Conservation (phyloP, 495 filamentous ascomycete species). For the Tuber microsphaerosporum region DNA sequence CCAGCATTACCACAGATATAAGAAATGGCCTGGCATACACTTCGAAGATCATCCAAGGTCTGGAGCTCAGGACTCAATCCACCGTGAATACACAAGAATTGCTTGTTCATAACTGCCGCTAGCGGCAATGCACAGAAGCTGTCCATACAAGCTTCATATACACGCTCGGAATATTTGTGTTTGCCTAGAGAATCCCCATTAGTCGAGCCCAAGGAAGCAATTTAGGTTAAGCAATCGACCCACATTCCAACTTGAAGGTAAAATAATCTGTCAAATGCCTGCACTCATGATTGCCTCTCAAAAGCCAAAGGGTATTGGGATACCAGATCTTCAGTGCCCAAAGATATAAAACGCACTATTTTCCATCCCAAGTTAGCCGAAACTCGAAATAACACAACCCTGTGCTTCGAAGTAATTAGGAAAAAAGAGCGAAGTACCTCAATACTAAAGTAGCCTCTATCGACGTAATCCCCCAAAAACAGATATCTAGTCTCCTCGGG, state of each 20-base stretch:
- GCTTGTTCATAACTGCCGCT: slow-evolving; percentile 99
- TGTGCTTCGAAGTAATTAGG: neutral
- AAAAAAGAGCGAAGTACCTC: slow-evolving; percentile 51
- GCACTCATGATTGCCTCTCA: slow-evolving; percentile 97
- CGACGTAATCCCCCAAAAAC: slow-evolving; percentile 96
- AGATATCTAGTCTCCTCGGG: slow-evolving; percentile 92
- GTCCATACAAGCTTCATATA: slow-evolving; percentile 97
- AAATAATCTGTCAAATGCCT: slow-evolving; percentile 98
- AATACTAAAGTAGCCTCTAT: slow-evolving; percentile 97
- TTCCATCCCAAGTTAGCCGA: slow-evolving; percentile 10
- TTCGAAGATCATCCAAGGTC: slow-evolving; percentile 68
- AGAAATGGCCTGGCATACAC: slow-evolving; percentile 19
- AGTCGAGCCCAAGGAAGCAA: slow-evolving; percentile 5
- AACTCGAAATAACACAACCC: neutral
- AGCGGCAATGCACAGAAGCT: slow-evolving; percentile 92
- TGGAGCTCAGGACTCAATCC: slow-evolving; percentile 92
- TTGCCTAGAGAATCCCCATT: slow-evolving; percentile 32
- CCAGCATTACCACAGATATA: neutral
- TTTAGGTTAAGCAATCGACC: slow-evolving; percentile 4
- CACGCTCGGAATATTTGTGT: slow-evolving; percentile 88
- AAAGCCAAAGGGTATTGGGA: slow-evolving; percentile 90
- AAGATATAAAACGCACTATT: slow-evolving; percentile 83
- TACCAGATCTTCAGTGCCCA: slow-evolving; percentile 99
- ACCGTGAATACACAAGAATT: slow-evolving; percentile 97
- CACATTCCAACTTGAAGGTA: slow-evolving; percentile 96